phyloP scores from a whole-genome alignment of 2,329 filamentous ascomycete genomes.

The Fusarium sp. region DNA sequence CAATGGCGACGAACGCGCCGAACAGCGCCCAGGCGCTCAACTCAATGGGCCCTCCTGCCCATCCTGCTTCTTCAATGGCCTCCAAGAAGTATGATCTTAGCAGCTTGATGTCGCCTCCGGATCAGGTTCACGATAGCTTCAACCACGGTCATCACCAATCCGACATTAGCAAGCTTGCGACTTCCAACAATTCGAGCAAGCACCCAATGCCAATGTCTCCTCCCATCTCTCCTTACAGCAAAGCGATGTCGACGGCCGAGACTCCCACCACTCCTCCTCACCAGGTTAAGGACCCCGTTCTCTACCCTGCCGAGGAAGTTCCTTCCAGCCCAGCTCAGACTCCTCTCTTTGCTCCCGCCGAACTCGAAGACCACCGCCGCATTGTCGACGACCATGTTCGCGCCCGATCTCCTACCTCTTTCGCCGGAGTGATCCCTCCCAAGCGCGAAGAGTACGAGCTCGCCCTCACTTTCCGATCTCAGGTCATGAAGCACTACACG shows the following conservation, averaged over 20 bases:
- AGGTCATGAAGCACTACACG: conserved; percentile 60
- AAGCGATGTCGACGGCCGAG: conserved; percentile 50
- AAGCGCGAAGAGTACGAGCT: conserved; percentile 65
- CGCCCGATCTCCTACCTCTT: conserved; percentile 56
- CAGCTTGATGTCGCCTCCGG: conserved; percentile 73
- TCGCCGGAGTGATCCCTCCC: conserved; percentile 60
- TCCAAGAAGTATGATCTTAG: conserved; percentile 61
- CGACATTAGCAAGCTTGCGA: conserved; percentile 31
- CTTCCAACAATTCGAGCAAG: conserved; percentile 44
- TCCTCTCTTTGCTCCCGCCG: conserved; percentile 61
- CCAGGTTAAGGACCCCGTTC: conserved; percentile 65
- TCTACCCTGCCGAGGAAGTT: conserved; percentile 62
- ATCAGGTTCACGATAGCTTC: conserved; percentile 67
- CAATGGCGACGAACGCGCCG: conserved; percentile 44
- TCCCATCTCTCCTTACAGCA: conserved; percentile 65
- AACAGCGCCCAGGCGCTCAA: conserved; percentile 31
- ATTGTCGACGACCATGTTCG: conserved; percentile 64
- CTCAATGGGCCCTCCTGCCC: conserved; percentile 48
- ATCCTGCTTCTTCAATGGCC: conserved; percentile 36
- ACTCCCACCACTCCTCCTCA: conserved; percentile 44
- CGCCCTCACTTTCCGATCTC: conserved; percentile 63
- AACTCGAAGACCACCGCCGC: conserved; percentile 56
- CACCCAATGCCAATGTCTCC: conserved; percentile 63
- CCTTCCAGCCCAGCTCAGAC: conserved; percentile 56
- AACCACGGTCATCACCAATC: conserved; percentile 40